Evolutionary conservation across 2,329 filamentous ascomycete genomes (phyloP).

Genomic region (Nigrospora osmanthi): DNA sequence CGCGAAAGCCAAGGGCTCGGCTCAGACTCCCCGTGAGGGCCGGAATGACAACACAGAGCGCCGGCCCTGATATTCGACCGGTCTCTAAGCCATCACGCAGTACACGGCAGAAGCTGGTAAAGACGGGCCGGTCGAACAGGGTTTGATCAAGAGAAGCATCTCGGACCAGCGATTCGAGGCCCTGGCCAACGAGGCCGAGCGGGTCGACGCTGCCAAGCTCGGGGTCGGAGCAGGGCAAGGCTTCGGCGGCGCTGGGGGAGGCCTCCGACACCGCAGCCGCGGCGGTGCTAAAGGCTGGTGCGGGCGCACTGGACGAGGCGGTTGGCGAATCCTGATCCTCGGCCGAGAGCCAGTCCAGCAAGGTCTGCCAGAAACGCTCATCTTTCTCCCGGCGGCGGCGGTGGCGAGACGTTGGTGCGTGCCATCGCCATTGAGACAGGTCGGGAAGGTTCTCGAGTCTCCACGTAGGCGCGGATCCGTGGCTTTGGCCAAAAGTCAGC

Average conservation of each 20-base stretch:
- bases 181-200: not conserved
- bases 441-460: conserved; percentile 34
- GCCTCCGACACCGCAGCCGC: too few species aligned
- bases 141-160: not conserved
- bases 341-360: conserved; percentile 5
- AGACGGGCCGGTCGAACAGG: not conserved
- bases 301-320: not conserved
- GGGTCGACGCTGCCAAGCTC: too few species aligned
- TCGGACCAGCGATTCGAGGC: not conserved
- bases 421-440: conserved; percentile 43
- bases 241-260: too few species aligned
- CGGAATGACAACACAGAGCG: not conserved
- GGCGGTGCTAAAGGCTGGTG: not conserved
- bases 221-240: too few species aligned
- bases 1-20: not conserved
- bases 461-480: conserved; percentile 30
- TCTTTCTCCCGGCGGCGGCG: not conserved
- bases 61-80: not conserved
- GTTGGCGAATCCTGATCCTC: not conserved
- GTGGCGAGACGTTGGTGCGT: conserved; percentile 30
- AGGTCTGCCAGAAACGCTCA: not conserved
- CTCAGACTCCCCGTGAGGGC: not conserved
- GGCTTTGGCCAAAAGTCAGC: conserved; percentile 31
- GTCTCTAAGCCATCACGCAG: not conserved
- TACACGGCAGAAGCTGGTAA: not conserved